phyloP scores from a whole-genome alignment of 441 rosid genomes.

The Raphanus hybrid region DNA sequence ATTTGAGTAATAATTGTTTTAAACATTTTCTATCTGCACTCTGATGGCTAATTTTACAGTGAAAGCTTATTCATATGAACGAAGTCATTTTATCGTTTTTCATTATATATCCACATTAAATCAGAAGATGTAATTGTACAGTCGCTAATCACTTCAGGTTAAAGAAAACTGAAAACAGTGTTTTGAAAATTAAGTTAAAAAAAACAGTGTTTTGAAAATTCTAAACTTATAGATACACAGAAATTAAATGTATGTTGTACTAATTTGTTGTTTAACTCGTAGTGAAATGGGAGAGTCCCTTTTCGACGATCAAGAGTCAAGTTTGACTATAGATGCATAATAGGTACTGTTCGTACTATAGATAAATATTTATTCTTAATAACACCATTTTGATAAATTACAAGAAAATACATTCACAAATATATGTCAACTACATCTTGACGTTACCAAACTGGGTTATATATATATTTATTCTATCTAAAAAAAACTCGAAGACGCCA shows the following conservation, averaged over 20 bases:
- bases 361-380: constrained; percentile 2
- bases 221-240: no score
- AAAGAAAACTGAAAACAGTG: not conserved
- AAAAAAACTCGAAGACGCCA: constrained; percentile 30
- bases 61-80: not conserved
- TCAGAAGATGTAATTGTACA: not conserved
- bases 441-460: constrained; percentile 17
- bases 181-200: not conserved
- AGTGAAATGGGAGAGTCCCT: constrained; percentile 22
- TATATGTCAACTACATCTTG: constrained; percentile 19
- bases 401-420: not conserved
- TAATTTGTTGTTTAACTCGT: not conserved
- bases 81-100: not conserved
- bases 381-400: not conserved
- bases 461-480: not conserved
- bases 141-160: not conserved
- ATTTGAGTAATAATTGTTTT: no score
- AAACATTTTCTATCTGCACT: not conserved
- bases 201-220: no score
- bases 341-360: constrained; percentile 13
- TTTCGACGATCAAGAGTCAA: constrained; percentile 41
- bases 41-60: not conserved
- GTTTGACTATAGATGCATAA: constrained; percentile 35
- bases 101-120: not conserved
- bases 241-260: no score